Percentiles rank a stretch among this genome's conserved stretches.
Conservation (phyloP, 495 filamentous ascomycete genomes). For the Hyaloscypha variabilis region DNA sequence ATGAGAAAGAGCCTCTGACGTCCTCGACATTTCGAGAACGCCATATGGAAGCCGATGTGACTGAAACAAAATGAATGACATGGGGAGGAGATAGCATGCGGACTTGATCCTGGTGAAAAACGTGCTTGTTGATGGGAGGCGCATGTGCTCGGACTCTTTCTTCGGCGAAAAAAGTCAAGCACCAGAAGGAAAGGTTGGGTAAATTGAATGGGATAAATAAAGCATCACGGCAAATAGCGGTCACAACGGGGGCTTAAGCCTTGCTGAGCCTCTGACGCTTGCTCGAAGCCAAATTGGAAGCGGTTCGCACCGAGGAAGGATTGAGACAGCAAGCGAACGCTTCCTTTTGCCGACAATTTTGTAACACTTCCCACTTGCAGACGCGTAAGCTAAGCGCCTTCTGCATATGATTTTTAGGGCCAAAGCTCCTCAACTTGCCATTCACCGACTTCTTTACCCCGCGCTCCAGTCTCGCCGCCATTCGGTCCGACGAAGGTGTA, state of each 20-base stretch:
- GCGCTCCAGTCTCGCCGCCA: conserved; percentile 28
- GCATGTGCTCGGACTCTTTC: conserved; percentile 1
- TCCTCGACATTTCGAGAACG: conserved; percentile 15
- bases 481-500: conserved; percentile 56
- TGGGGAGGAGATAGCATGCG: conserved; percentile 1
- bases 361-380: neutral
- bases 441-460: conserved; percentile 46
- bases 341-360: neutral
- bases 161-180: neutral
- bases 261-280: no score
- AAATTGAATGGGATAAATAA: neutral
- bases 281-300: no score
- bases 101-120: conserved; percentile 18
- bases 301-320: neutral
- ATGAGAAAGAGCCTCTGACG: conserved; percentile 6
- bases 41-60: conserved; percentile 2
- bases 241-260: neutral
- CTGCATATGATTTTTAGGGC: conserved; percentile 56
- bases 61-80: conserved; percentile 11
- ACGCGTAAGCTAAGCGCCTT: neutral
- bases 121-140: conserved; percentile 7
- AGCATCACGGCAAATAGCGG: neutral
- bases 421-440: conserved; percentile 84
- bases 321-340: neutral
- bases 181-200: neutral